Percentiles rank a stretch among this genome's conserved stretches.
These are phyloP conservation scores for Paraphaeosphaeria minitans DNA, from an alignment of 2,329 filamentous ascomycete species.

Conservation along the genomic window DNA sequence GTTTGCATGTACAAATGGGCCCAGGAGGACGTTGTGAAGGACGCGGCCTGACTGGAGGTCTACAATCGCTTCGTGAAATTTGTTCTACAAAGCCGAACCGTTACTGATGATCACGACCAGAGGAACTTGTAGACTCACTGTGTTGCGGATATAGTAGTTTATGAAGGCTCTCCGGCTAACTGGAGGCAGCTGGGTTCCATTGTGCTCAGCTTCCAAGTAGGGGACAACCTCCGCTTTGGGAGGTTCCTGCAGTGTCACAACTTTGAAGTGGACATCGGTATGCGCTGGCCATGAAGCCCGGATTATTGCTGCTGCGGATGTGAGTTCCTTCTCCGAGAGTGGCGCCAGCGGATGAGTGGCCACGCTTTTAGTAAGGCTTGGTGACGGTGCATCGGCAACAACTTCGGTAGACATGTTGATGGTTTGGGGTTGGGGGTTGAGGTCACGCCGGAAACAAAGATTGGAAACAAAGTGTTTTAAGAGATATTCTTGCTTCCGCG, in stretches of 20 bases:
- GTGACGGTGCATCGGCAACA: conserved; percentile 27
- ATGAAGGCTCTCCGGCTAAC: conserved; percentile 61
- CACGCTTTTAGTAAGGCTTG: conserved; percentile 28
- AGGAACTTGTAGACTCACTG: conserved; percentile 51
- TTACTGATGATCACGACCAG: not conserved
- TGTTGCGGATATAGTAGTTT: conserved; percentile 65
- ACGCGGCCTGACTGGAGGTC: conserved; percentile 59
- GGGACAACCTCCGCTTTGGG: conserved; percentile 62
- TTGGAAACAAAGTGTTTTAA: not conserved
- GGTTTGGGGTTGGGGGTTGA: not conserved
- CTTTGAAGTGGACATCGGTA: conserved; percentile 67
- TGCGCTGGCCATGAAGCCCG: conserved; percentile 60
- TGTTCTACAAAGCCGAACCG: conserved; percentile 52
- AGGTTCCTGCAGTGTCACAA: conserved; percentile 69
- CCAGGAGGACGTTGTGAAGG: conserved; percentile 64
- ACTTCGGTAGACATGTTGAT: conserved; percentile 35
- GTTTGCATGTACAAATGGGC: conserved; percentile 62
- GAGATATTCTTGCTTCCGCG: not conserved
- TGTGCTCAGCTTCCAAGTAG: conserved; percentile 68
- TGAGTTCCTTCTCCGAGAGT: conserved; percentile 63
- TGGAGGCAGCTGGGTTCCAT: conserved; percentile 56
- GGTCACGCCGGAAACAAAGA: not conserved
- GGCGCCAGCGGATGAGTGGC: conserved; percentile 64
- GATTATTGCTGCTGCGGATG: conserved; percentile 56
- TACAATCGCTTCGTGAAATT: conserved; percentile 65